Evolutionary conservation across 495 filamentous ascomycete species (phyloP).

Genomic region (Terfezia boudieri): DNA sequence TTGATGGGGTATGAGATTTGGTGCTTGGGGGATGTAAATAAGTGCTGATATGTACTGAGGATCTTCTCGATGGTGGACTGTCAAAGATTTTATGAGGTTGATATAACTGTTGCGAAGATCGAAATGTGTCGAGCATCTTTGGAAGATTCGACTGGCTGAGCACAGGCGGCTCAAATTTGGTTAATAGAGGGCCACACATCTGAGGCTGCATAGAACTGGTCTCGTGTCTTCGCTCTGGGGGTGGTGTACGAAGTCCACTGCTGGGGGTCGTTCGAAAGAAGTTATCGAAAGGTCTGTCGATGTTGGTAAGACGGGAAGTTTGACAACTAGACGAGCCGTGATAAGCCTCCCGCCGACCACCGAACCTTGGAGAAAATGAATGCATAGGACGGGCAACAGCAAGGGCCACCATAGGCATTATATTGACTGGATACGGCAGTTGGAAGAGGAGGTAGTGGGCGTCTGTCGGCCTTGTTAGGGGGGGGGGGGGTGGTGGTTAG

Average conservation of each 20-base stretch:
- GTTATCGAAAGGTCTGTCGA: conserved; percentile 8
- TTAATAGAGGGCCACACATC: conserved; percentile 6
- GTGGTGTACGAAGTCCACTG: conserved; percentile 12
- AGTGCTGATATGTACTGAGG: neutral
- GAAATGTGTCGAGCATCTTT: conserved; percentile 10
- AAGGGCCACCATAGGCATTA: neutral
- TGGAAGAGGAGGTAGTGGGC: too few species aligned
- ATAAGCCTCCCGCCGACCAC: conserved; percentile 3
- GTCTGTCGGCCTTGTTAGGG: too few species aligned
- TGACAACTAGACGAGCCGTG: conserved; percentile 8
- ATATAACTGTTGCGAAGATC: neutral
- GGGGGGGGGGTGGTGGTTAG: too few species aligned
- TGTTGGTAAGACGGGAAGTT: conserved; percentile 3
- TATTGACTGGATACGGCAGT: neutral
- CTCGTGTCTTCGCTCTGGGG: conserved; percentile 15
- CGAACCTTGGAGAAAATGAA: conserved; percentile 7
- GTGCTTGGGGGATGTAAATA: too few species aligned
- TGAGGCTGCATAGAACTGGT: conserved; percentile 3
- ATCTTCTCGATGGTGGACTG: neutral
- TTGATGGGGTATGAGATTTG: too few species aligned
- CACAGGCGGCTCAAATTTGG: conserved; percentile 15
- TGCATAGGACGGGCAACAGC: conserved; percentile 8
- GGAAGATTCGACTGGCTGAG: conserved; percentile 7
- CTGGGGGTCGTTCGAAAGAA: conserved; percentile 2
- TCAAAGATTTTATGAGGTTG: neutral